Percentiles rank a stretch among this genome's conserved stretches.
Conservation (phyloP, 1,284 basidiomycete species). For the Ustilago sp. region DNA sequence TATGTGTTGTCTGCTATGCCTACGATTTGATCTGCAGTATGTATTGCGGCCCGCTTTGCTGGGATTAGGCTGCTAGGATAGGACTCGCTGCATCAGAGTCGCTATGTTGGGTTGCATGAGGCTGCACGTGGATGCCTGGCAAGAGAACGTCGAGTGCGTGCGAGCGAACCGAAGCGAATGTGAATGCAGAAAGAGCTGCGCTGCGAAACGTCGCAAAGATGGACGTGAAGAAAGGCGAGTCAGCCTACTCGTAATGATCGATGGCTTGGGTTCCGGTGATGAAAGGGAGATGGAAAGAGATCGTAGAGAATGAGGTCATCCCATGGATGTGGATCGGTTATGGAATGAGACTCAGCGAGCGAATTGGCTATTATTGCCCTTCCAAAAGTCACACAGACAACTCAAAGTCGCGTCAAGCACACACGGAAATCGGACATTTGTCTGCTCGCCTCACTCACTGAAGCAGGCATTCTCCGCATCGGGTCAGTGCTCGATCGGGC, state of each 20-base stretch:
- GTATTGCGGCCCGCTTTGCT: background rate
- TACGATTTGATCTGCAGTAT: background rate
- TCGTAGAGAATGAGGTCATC: conserved; percentile 1
- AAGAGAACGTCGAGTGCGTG: background rate
- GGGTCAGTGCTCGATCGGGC: conserved; percentile 6
- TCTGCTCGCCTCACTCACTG: background rate
- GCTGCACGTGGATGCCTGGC: background rate
- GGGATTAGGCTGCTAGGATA: background rate
- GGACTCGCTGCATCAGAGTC: background rate
- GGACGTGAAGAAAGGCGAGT: background rate
- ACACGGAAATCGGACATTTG: conserved; percentile 17
- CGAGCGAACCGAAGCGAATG: background rate
- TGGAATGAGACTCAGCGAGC: conserved; percentile 1
- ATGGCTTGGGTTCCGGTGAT: background rate
- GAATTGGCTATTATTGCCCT: background rate
- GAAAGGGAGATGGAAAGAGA: background rate
- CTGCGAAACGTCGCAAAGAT: background rate
- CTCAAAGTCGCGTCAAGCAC: background rate
- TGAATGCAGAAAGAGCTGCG: conserved; percentile 7
- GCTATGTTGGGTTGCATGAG: background rate
- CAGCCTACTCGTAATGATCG: background rate
- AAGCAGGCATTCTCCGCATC: conserved; percentile 1
- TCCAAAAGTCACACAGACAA: conserved; percentile 11
- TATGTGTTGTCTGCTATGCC: background rate
- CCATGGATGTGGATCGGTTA: background rate